Evolutionary conservation across 1,284 basidiomycete species (phyloP).

Genomic region (Boletus semigastroideus): DNA sequence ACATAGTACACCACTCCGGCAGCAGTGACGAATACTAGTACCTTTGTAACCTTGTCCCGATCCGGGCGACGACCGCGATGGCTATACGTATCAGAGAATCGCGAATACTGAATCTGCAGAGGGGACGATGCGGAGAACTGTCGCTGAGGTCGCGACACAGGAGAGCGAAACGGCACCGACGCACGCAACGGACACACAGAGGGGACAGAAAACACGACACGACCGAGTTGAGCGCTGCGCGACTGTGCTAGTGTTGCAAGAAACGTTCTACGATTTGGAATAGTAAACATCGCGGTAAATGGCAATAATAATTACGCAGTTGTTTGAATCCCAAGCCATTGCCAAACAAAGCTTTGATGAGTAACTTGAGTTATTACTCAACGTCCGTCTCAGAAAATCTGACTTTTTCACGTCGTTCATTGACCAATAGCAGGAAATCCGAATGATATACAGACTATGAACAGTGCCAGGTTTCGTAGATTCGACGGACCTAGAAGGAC

Average conservation of each 20-base stretch:
- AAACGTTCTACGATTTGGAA: constrained; percentile 1
- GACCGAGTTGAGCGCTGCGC: neutral
- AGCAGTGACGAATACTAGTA: constrained; percentile 23
- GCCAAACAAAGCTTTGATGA: constrained; percentile 20
- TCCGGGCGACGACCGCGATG: constrained; percentile 9
- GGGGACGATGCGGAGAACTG: constrained; percentile 26
- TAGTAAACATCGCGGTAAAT: constrained; percentile 8
- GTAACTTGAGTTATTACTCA: neutral
- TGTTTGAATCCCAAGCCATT: constrained; percentile 18
- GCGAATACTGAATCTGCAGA: constrained; percentile 25
- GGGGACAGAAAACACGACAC: neutral
- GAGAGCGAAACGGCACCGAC: neutral
- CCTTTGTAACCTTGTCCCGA: constrained; percentile 12
- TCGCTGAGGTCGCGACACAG: constrained; percentile 6
- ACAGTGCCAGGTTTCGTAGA: neutral
- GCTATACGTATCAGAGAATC: constrained; percentile 21
- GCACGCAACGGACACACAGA: neutral
- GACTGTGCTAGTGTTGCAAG: constrained; percentile 3
- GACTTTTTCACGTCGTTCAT: neutral
- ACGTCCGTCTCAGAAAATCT: neutral
- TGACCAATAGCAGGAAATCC: neutral
- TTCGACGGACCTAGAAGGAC: neutral
- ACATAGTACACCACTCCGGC: constrained; percentile 29
- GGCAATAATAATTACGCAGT: neutral
- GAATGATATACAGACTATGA: neutral